These are phyloP conservation scores for Cryptosporidium meleagridis DNA, from an alignment of 169 alveolate species.

Conservation along the genomic window DNA sequence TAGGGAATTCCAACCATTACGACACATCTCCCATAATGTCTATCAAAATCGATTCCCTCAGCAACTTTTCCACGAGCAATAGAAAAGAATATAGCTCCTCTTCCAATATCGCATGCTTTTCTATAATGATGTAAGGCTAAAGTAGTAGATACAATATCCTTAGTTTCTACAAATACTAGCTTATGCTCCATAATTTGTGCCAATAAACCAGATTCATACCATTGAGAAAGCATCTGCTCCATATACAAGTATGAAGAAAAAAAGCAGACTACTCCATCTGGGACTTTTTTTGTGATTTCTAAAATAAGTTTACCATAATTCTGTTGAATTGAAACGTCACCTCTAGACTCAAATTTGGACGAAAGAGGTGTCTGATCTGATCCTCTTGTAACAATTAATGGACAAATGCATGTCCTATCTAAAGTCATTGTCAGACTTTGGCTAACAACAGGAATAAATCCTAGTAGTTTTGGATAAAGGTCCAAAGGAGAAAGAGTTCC, in stretches of 20 bases:
- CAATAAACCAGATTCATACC: slow-evolving; percentile 96
- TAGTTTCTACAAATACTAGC: slow-evolving; percentile 95
- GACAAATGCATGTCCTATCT: slow-evolving; percentile 94
- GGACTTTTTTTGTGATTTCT: slow-evolving; percentile 91
- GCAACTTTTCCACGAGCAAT: slow-evolving; percentile 98
- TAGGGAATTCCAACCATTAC: slow-evolving; percentile 96
- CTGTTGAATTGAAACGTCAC: slow-evolving; percentile 89
- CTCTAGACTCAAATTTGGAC: slow-evolving; percentile 92
- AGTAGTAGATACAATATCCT: slow-evolving; percentile 95
- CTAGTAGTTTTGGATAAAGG: slow-evolving; percentile 92
- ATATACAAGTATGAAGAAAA: slow-evolving; percentile 94
- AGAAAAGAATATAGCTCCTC: slow-evolving; percentile 97
- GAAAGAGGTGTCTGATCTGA: slow-evolving; percentile 90
- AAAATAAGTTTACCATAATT: slow-evolving; percentile 93
- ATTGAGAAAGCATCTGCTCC: slow-evolving; percentile 89
- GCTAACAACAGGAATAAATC: slow-evolving; percentile 93
- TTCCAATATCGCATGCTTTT: slow-evolving; percentile 97
- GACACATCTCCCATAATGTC: slow-evolving; percentile 98
- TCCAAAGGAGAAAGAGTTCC: slow-evolving; percentile 98
- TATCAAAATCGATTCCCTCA: slow-evolving; percentile 99
- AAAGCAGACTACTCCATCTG: slow-evolving; percentile 97
- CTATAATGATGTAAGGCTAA: slow-evolving; percentile 91
- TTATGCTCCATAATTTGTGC: slow-evolving; percentile 93
- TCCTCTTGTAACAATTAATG: slow-evolving; percentile 95
- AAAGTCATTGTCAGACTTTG: slow-evolving; percentile 93